phyloP scores from a whole-genome alignment of 2,329 filamentous ascomycete species.

The Paecilomyces sp. region DNA sequence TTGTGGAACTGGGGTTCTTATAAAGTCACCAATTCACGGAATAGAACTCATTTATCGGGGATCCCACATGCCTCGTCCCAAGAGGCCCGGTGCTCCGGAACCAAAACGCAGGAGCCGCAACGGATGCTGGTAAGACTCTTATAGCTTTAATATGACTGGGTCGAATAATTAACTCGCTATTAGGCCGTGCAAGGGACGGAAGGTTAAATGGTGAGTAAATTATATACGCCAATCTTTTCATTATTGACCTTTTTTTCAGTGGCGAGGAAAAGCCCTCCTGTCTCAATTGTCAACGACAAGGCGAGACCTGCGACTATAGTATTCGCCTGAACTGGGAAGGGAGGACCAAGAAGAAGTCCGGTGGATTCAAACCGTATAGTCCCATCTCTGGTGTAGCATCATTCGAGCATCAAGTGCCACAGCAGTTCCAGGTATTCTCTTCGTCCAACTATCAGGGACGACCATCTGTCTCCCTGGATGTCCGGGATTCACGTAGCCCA shows the following conservation, averaged over 20 bases:
- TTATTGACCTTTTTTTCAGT: conserved; percentile 24
- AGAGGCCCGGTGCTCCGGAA: conserved; percentile 56
- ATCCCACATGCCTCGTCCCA: conserved; percentile 56
- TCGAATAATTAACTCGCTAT: not conserved
- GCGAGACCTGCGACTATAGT: conserved; percentile 71
- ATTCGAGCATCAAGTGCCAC: not conserved
- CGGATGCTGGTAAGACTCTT: conserved; percentile 55
- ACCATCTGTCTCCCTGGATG: too few relatives aligned
- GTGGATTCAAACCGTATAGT: not conserved
- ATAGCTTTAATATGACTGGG: conserved; percentile 1
- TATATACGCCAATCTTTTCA: not conserved
- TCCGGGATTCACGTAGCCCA: not conserved
- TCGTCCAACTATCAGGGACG: not conserved
- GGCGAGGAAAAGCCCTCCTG: conserved; percentile 70
- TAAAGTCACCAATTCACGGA: not conserved
- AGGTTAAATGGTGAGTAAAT: conserved; percentile 60
- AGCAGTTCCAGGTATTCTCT: not conserved
- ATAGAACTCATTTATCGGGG: not conserved
- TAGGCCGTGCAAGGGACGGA: conserved; percentile 73
- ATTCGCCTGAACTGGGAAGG: conserved; percentile 78
- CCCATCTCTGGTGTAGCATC: not conserved
- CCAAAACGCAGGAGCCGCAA: conserved; percentile 62
- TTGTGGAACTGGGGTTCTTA: not conserved
- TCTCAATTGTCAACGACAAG: conserved; percentile 63
- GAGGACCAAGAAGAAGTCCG: conserved; percentile 51